These are phyloP conservation scores for Mortierella sp. DNA, from an alignment of 371 early-diverging fungal species.

Conservation along the genomic window DNA sequence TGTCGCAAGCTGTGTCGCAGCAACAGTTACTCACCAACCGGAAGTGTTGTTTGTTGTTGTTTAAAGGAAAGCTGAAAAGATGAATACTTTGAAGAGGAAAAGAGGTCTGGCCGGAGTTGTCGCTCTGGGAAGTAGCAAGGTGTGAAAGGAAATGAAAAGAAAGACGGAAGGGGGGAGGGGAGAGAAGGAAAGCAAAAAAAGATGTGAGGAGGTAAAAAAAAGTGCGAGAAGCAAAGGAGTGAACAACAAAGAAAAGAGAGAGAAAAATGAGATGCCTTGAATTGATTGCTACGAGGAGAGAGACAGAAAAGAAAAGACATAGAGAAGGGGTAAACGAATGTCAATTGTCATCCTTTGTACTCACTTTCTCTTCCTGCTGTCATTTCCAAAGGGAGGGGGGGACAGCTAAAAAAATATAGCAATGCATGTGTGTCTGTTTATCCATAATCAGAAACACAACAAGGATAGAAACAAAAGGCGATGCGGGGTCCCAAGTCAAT, in stretches of 20 bases:
- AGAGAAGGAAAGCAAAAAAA: neutral
- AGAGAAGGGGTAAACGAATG: neutral
- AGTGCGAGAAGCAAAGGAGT: neutral
- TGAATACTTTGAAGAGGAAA: neutral
- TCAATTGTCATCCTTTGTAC: neutral
- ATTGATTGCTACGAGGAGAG: constrained; percentile 7
- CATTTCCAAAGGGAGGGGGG: neutral
- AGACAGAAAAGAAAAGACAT: neutral
- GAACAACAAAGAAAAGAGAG: neutral
- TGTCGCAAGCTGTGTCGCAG: too few relatives aligned
- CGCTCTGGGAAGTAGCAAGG: neutral
- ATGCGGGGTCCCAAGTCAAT: neutral
- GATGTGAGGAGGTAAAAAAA: neutral
- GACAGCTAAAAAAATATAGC: neutral
- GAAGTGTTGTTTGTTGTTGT: neutral
- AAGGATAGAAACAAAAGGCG: neutral
- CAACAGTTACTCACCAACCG: neutral
- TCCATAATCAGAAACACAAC: neutral
- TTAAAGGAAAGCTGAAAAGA: neutral
- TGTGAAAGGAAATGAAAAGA: neutral
- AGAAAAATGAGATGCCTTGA: neutral
- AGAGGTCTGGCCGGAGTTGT: neutral
- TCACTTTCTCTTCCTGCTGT: neutral
- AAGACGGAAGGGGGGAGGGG: neutral
- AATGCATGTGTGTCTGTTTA: neutral